Conservation (phyloP, 805 yeast genomes). For the Zygotorulaspora sp. region DNA sequence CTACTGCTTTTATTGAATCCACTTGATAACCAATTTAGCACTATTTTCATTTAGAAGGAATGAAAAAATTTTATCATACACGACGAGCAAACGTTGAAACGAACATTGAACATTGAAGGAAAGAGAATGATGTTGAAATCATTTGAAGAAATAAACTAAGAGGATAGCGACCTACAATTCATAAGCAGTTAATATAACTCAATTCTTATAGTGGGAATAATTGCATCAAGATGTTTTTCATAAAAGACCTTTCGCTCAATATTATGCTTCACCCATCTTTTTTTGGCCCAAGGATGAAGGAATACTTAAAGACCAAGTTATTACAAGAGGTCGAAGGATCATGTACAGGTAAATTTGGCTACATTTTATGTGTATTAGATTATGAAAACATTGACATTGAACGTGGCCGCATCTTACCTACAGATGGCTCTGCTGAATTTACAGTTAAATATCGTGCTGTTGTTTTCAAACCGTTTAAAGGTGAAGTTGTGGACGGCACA, state of each 20-base stretch:
- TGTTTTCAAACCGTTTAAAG: slow-evolving; percentile 98
- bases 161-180: too few relatives aligned
- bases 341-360: slow-evolving; percentile 98
- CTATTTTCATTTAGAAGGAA: background rate
- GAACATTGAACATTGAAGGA: too few relatives aligned
- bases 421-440: slow-evolving; percentile 92
- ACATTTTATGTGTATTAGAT: slow-evolving; percentile 92
- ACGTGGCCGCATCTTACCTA: slow-evolving; percentile 84
- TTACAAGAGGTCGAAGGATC: slow-evolving; percentile 97
- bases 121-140: too few relatives aligned
- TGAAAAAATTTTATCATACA: too few relatives aligned
- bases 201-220: too few relatives aligned
- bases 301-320: slow-evolving; percentile 80
- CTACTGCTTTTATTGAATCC: too few relatives aligned
- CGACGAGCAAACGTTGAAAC: too few relatives aligned
- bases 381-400: slow-evolving; percentile 94
- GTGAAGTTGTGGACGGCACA: slow-evolving; percentile 96
- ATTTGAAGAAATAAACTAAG: too few relatives aligned
- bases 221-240: slow-evolving; percentile 38
- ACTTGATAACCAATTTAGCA: too few relatives aligned
- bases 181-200: too few relatives aligned
- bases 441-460: slow-evolving; percentile 95
- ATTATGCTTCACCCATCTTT: slow-evolving; percentile 94
- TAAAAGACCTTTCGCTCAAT: slow-evolving; percentile 85
- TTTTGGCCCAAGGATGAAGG: slow-evolving; percentile 97